Conservation (phyloP, 225 moss, liverwort and hornwort genomes). For the Rhytidiadelphus loreus region DNA sequence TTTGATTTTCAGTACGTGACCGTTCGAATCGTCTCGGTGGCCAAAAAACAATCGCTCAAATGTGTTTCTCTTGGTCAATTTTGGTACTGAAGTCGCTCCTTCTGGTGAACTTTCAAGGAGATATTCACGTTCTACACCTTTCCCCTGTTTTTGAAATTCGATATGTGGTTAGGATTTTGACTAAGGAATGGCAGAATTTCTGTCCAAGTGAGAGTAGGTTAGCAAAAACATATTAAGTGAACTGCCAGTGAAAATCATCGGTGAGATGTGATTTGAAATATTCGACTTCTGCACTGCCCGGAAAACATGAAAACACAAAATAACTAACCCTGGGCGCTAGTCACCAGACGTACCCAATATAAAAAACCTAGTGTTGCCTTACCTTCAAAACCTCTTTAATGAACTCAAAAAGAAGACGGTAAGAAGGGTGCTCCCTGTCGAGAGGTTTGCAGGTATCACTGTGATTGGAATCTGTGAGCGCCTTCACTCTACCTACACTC, state of each 20-base stretch:
- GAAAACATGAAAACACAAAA: not conserved
- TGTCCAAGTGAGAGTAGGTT: not conserved
- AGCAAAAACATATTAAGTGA: not conserved
- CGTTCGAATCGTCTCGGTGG: not conserved
- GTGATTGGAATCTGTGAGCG: not conserved
- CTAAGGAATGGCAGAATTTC: not conserved
- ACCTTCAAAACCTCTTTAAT: not conserved
- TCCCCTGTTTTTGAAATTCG: not conserved
- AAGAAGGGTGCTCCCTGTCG: not conserved
- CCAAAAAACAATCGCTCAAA: accelerated
- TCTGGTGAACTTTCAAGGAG: not conserved
- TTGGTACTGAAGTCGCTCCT: not conserved
- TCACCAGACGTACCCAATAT: not conserved
- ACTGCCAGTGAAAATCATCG: not conserved
- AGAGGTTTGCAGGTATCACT: not conserved
- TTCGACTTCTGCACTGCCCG: not conserved
- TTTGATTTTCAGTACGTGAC: not conserved
- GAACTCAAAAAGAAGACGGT: not conserved
- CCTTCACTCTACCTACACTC: not conserved
- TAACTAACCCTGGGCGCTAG: not conserved
- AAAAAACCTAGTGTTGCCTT: not conserved
- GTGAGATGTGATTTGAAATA: not conserved
- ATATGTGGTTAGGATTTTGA: not conserved
- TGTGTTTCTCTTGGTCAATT: not conserved
- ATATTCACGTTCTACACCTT: not conserved